Percentiles rank a stretch among this genome's conserved stretches.
These are phyloP conservation scores for Barnettozyma wickerhamii DNA, from an alignment of 805 yeast genomes.

Conservation along the genomic window DNA sequence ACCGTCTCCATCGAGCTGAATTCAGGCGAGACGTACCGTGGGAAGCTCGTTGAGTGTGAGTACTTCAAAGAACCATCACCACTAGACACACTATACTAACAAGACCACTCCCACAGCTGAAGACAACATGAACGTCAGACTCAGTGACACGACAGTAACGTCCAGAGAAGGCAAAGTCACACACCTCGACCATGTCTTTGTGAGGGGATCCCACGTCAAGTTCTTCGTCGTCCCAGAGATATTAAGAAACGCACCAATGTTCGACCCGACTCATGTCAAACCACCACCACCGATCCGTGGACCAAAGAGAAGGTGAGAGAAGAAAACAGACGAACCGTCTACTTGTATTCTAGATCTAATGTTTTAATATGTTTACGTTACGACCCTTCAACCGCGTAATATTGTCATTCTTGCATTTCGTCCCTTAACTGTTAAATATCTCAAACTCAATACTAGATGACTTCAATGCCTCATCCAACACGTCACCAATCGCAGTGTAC, in stretches of 20 bases:
- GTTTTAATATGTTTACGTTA: too few species aligned
- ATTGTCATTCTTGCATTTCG: neutral
- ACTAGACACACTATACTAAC: conserved; percentile 10
- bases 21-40: conserved; percentile 84
- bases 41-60: conserved; percentile 71
- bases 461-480: conserved; percentile 14
- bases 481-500: conserved; percentile 13
- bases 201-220: conserved; percentile 87
- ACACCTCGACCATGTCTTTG: conserved; percentile 78
- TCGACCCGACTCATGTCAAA: conserved; percentile 53
- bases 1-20: conserved; percentile 74
- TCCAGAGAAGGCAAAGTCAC: conserved; percentile 69
- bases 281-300: conserved; percentile 74
- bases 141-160: conserved; percentile 78
- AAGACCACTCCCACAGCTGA: conserved; percentile 37
- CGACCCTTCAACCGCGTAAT: too few species aligned
- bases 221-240: conserved; percentile 87
- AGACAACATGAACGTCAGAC: conserved; percentile 91
- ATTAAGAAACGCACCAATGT: conserved; percentile 84
- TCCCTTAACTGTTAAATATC: conserved; percentile 15
- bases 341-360: too few species aligned
- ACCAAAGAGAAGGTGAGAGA: conserved; percentile 35
- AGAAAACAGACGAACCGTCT: neutral
- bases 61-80: conserved; percentile 3
- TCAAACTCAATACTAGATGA: conserved; percentile 21